Evolutionary conservation across 1,284 basidiomycete species (phyloP).

Genomic region (Acaromyces ingoldii): DNA sequence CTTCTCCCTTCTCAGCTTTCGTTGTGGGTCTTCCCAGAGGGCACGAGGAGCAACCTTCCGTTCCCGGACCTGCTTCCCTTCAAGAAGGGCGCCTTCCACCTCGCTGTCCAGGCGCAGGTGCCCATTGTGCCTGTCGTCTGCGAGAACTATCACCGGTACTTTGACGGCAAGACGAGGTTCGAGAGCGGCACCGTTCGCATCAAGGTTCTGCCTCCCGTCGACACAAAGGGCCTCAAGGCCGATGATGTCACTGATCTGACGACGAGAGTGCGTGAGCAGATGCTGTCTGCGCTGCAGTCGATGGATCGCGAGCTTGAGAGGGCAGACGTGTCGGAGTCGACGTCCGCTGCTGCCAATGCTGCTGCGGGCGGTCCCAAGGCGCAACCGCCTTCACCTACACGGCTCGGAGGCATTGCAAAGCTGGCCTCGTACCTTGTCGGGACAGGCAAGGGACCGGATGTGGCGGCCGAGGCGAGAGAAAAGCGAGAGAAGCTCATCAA

Average conservation of each 20-base stretch:
- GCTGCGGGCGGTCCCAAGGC: neutral
- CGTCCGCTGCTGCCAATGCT: neutral
- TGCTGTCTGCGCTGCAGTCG: conserved; percentile 62
- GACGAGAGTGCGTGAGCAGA: conserved; percentile 63
- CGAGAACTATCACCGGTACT: conserved; percentile 83
- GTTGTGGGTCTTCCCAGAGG: conserved; percentile 51
- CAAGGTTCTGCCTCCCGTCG: conserved; percentile 72
- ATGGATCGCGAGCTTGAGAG: conserved; percentile 19
- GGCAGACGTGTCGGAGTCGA: neutral
- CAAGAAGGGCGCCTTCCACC: conserved; percentile 98
- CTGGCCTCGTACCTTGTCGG: conserved; percentile 1
- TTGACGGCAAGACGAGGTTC: conserved; percentile 71
- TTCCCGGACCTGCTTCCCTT: conserved; percentile 62
- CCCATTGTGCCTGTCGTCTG: conserved; percentile 80
- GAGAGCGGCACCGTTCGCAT: conserved; percentile 72
- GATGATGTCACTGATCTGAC: conserved; percentile 65
- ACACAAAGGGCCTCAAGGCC: conserved; percentile 64
- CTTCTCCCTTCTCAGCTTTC: conserved; percentile 57
- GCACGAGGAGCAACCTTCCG: conserved; percentile 55
- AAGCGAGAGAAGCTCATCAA: conserved; percentile 1
- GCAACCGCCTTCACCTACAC: neutral
- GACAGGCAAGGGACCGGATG: neutral
- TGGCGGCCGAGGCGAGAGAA: neutral
- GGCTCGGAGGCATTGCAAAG: neutral
- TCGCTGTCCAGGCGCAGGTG: conserved; percentile 76